Percentiles rank a stretch among this genome's conserved stretches.
These are phyloP conservation scores for Microcera coccophila DNA, from an alignment of 2,329 filamentous ascomycete species.

Conservation along the genomic window DNA sequence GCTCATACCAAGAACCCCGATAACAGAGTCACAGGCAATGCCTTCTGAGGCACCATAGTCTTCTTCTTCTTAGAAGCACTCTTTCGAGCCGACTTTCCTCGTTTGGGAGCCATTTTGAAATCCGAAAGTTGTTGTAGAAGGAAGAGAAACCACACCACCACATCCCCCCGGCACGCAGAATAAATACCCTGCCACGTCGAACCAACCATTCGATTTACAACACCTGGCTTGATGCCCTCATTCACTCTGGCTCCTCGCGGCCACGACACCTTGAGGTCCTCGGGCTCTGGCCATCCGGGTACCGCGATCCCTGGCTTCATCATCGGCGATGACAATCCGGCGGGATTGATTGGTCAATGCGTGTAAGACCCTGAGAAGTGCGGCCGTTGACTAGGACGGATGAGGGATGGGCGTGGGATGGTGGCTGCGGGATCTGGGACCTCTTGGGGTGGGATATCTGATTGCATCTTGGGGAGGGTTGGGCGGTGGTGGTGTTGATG, in stretches of 20 bases:
- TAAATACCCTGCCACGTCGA: not conserved
- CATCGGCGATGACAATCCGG: not conserved
- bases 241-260: not conserved
- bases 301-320: slow-evolving; percentile 2
- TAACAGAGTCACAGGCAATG: slow-evolving; percentile 33
- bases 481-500: no score
- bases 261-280: slow-evolving; percentile 14
- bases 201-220: slow-evolving; percentile 1
- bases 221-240: slow-evolving; percentile 1
- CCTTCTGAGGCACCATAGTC: slow-evolving; percentile 15
- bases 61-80: slow-evolving; percentile 16
- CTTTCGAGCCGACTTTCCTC: slow-evolving; percentile 12
- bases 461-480: no score
- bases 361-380: not conserved
- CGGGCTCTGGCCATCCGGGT: slow-evolving; percentile 24
- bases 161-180: not conserved
- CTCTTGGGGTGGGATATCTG: no score
- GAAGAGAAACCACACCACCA: not conserved
- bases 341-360: not conserved
- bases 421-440: no score
- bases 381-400: not conserved
- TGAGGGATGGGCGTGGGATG: not conserved
- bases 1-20: slow-evolving; percentile 32
- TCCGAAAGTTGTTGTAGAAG: not conserved
- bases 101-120: slow-evolving; percentile 17